phyloP scores from a whole-genome alignment of 2,329 filamentous ascomycete genomes.

The Akanthomyces dipterigenus region DNA sequence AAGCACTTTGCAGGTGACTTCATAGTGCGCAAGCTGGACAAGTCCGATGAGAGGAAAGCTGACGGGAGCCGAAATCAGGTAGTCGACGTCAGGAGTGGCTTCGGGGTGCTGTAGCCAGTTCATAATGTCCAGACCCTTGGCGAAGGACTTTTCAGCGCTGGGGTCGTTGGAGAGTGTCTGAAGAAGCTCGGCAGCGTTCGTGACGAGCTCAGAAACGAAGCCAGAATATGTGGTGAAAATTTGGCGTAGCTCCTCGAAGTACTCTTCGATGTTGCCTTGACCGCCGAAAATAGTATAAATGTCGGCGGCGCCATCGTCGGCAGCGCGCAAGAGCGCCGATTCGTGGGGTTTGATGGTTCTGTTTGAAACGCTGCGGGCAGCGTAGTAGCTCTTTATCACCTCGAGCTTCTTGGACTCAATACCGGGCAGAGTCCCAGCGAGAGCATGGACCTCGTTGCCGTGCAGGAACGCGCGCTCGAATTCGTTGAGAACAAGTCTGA shows the following conservation, averaged over 20 bases:
- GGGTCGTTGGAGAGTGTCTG: conserved; percentile 77
- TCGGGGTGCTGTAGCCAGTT: conserved; percentile 87
- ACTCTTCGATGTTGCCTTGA: conserved; percentile 98
- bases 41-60: conserved; percentile 94
- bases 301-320: conserved; percentile 72
- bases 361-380: conserved; percentile 75
- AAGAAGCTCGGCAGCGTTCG: conserved; percentile 76
- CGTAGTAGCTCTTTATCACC: conserved; percentile 87
- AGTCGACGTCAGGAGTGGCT: conserved; percentile 86
- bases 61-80: conserved; percentile 88
- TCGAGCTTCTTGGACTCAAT: conserved; percentile 89
- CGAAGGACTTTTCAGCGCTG: conserved; percentile 87
- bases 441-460: conserved; percentile 91
- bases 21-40: conserved; percentile 92
- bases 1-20: conserved; percentile 85
- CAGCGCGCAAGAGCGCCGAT: conserved; percentile 85
- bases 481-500: conserved; percentile 89
- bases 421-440: conserved; percentile 78
- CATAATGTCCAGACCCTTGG: conserved; percentile 94
- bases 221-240: conserved; percentile 86
- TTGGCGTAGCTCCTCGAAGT: conserved; percentile 94
- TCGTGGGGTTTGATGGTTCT: conserved; percentile 86
- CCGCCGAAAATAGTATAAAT: conserved; percentile 95
- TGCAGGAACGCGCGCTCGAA: conserved; percentile 93
- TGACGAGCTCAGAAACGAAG: conserved; percentile 81